Evolutionary conservation across 805 yeast genomes (phyloP), one percentile per base, ranked within the genome.

Genomic region (Candida takata): DNA sequence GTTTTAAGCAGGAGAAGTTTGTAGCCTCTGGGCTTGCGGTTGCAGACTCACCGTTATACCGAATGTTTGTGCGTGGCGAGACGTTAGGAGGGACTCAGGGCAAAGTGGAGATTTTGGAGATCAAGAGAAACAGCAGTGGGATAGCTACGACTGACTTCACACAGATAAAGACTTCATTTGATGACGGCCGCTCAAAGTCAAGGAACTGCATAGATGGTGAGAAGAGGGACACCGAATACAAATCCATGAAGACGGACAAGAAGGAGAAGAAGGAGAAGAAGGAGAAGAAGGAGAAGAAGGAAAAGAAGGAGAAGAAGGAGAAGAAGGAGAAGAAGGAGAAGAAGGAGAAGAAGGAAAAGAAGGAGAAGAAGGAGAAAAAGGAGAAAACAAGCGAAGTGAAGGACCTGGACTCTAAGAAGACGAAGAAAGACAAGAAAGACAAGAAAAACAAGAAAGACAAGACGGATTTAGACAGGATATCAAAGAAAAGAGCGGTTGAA

Each of bases 51-150:
- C 94, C 95, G 1, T 61, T 92, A 37, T 92, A 90, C 51, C 62
- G 74, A 41, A 77, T 81, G 84, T 90, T 90, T 65, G 94, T 87
- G 2, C 71, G 74, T 46, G 98, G 97, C 0, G 90, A 83, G 46
- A 82, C 92, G 1, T 60, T 90, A 38, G 70, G 72, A 27, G 97
- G 97, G 1, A 83, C 95, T 0, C 72, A 75, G 5, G 79, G 72
- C 2, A 55, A 58, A 40, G 53, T 57, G 0, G 52, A 53, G 5
- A 49, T 44, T 11, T 33, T 37, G 8, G 37, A 35, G 19, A 37
- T 40, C 4, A 37, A 29, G 17, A 15, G 24, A 12, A 27, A 20
- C 3, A 12, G 33, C 4, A 18, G 13, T 13, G 37, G 36, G 5
- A 17, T 24, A 7, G 37, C 32, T 12, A 16, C 40, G 1, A 15